Base-by-base conservation (phyloP, 108 stramenopile species). In the Discostella pseudostelligera region DNA sequence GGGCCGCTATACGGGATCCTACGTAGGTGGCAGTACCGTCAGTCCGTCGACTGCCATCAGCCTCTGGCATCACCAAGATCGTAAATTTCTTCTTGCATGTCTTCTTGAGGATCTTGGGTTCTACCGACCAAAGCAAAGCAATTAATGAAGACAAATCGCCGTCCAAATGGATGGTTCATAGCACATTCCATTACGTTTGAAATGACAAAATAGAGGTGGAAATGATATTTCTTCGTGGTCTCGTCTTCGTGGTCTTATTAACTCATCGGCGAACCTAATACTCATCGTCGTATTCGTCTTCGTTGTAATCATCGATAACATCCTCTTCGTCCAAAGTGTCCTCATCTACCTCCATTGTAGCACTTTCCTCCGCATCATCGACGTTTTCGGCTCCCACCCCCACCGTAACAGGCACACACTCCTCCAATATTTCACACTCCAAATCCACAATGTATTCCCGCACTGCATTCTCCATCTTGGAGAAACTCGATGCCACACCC, bases 371-470 rank as follows among this genome's bases (percentile, higher is more conserved):
- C 14, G 12, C 72, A 6, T 57, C 67, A 0, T 47, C 74, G 4
- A 46, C 57, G 3, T 62, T 43, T 46, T 69, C 39, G 2, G 21
- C 8, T 21, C 55, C 78, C 17, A 16, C 44, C 11, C 73, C 74
- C 24, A 80, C 77, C 5, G 88, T 93, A 53, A 88, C 53, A 1
- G 92, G 92, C 16, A 87, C 80, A 43, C 75, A 74, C 44, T 79
- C 70, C 70, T 90, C 89, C 60, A 85, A 64, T 37, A 90, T 79
- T 36, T 83, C 69, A 64, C 87, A 86, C 79, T 93, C 92, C 65
- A 82, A 39, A 40, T 88, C 83, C 11, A 93, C 82, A 53, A 93
- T 57, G 32, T 81, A 71, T 37, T 90, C 85, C 39, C 86, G 75
- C 5, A 89, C 79, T 14, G 44, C 24, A 14, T 45, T 51, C 45